These are phyloP conservation scores for Mucor piriformis DNA, from an alignment of 371 early-diverging fungal genomes.

Conservation along the genomic window DNA sequence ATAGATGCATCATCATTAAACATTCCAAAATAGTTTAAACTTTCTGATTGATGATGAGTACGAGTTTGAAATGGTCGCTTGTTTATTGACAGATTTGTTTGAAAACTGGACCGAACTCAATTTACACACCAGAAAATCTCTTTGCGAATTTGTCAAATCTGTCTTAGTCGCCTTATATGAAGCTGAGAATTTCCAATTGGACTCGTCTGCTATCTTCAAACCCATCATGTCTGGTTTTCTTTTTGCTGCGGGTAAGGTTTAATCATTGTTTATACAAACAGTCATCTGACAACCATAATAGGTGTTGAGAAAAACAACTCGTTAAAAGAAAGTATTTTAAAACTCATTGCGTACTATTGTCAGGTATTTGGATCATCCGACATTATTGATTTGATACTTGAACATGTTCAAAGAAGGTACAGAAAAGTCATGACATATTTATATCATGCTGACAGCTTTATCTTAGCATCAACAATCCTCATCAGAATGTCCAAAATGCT, in stretches of 20 bases:
- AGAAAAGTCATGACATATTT: not conserved
- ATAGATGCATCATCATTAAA: not conserved
- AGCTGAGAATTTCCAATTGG: constrained; percentile 4
- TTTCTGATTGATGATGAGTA: constrained; percentile 8
- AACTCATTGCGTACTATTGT: constrained; percentile 24
- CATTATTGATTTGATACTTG: constrained; percentile 21
- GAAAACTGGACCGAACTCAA: constrained; percentile 27
- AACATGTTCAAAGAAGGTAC: constrained; percentile 30
- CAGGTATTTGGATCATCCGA: constrained; percentile 30
- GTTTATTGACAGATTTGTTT: constrained; percentile 17
- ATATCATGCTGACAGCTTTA: not conserved
- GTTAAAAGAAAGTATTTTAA: constrained; percentile 25
- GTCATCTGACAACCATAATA: constrained; percentile 11
- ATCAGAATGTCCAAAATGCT: constrained; percentile 19
- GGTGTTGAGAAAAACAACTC: constrained; percentile 30
- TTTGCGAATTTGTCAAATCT: constrained; percentile 17
- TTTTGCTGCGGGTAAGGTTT: constrained; percentile 19
- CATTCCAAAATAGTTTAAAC: constrained; percentile 2
- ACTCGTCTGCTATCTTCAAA: not conserved
- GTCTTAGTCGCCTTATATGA: constrained; percentile 2
- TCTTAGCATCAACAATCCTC: constrained; percentile 30
- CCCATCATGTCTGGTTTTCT: constrained; percentile 13
- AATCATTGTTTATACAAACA: not conserved
- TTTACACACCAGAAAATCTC: constrained; percentile 14
- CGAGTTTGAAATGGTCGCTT: constrained; percentile 3